Base-by-base conservation (phyloP, 2,329 filamentous ascomycete genomes). In the Talaromyces sp. region DNA sequence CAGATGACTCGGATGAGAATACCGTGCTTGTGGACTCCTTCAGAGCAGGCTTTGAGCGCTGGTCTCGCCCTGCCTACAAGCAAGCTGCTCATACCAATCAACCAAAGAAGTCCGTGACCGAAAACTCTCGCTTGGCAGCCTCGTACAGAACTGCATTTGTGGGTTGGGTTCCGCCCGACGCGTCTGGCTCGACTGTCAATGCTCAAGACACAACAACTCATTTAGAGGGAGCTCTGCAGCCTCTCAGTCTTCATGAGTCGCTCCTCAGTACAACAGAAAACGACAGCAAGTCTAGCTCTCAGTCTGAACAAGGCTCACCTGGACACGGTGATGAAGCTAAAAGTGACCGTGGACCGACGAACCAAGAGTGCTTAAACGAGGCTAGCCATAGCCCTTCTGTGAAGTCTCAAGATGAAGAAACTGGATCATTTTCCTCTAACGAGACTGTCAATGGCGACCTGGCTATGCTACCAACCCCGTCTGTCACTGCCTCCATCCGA, bases 21-120 rank as follows among this genome's bases (percentile, higher is more conserved):
- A 57, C 44, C 61, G 64, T 42, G 42, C 55, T 42, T 51, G 19
- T 58, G 8, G 56, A 49, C 22, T 58, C 56, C 17, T 53, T 53
- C 49, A 27, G 49, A 53, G 49, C 28, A 17, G 11, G 25, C 17
- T 53, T 53, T 15, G 13, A 27, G 25, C 49, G 49, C 8, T 53
- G 49, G 49, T 28, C 49, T 30, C 49, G 44, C 11, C 44, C 44
- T 22, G 22, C 49, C 10, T n/a, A 27, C 49, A 30, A 32, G 17
- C 15, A 17, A 30, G 15, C 25, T 53, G 49, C 49, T 30, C 49
- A 53, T n/a, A 27, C 25, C 3, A 17, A 30, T 8, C 11, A 17
- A 13, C 11, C 25, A 6, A n/a, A 30, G 6, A 30, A n/a, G 10
- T 17, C 27, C 0, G 49, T 49, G 8, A 15, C n/a, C 15, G 55